phyloP scores from a whole-genome alignment of 2,329 filamentous ascomycete genomes.

The Calonectria hawksworthii region DNA sequence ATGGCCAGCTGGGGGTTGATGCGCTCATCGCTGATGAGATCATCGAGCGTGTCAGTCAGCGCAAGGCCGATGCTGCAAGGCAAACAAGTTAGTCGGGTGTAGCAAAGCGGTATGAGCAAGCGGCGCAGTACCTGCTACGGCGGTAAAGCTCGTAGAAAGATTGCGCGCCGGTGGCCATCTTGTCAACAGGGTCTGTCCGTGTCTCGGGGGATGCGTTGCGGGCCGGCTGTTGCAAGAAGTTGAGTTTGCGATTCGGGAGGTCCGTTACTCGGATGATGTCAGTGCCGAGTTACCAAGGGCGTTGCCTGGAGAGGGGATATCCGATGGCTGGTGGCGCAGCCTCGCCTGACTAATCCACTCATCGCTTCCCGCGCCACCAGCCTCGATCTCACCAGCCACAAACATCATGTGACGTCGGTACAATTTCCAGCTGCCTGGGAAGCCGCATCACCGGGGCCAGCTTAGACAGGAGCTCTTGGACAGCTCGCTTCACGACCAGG shows the following conservation, averaged over 20 bases:
- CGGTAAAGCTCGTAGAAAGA: conserved; percentile 96
- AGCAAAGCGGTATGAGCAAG: conserved; percentile 49
- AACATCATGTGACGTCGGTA: conserved; percentile 55
- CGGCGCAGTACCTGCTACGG: conserved; percentile 85
- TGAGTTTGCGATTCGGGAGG: conserved; percentile 13
- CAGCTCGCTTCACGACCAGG: conserved; percentile 38
- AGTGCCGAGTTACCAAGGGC: conserved; percentile 10
- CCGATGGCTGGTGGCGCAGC: conserved; percentile 12
- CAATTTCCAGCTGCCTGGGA: conserved; percentile 41
- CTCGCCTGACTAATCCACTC: neutral
- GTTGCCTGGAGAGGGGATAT: conserved; percentile 8
- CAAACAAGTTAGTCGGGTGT: conserved; percentile 43
- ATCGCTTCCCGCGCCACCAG: neutral
- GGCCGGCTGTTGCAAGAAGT: conserved; percentile 2
- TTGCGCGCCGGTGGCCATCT: conserved; percentile 66
- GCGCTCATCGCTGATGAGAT: conserved; percentile 92
- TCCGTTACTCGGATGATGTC: conserved; percentile 16
- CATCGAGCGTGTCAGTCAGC: conserved; percentile 96
- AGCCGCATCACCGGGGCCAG: conserved; percentile 42
- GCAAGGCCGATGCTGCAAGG: conserved; percentile 85
- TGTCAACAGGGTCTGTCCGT: conserved; percentile 19
- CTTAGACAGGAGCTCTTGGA: conserved; percentile 46
- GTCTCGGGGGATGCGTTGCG: conserved; percentile 9
- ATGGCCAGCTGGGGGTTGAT: conserved; percentile 99
- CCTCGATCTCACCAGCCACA: conserved; percentile 35